Evolutionary conservation across 2,329 filamentous ascomycete genomes (phyloP).

Genomic region (Arachnomyces sp.): DNA sequence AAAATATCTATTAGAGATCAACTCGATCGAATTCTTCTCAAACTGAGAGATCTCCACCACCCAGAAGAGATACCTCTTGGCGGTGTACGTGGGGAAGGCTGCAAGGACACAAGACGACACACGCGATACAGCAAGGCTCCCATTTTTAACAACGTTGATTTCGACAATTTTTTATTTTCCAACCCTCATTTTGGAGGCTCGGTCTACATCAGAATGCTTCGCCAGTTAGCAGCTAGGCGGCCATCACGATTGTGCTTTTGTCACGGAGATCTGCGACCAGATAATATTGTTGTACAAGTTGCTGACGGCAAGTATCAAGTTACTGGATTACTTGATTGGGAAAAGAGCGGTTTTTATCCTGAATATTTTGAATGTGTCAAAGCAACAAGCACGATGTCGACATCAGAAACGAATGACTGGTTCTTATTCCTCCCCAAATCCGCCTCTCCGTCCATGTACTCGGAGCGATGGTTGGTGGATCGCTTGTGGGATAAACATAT

Average conservation of each 20-base stretch:
- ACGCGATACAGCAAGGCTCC: conserved; percentile 12
- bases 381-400: conserved; percentile 15
- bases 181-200: conserved; percentile 9
- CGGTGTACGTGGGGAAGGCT: conserved; percentile 18
- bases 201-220: too few species aligned
- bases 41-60: conserved; percentile 15
- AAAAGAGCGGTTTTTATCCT: conserved; percentile 22
- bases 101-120: conserved; percentile 18
- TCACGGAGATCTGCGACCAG: conserved; percentile 19
- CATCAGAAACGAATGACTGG: conserved; percentile 18
- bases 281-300: conserved; percentile 18
- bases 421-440: conserved; percentile 18
- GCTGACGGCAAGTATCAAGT: conserved; percentile 11
- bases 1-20: conserved; percentile 15
- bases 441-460: conserved; percentile 16
- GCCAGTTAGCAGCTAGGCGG: too few species aligned
- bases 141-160: conserved; percentile 13
- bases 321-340: conserved; percentile 21
- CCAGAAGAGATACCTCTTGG: conserved; percentile 12
- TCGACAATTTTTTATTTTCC: conserved; percentile 17
- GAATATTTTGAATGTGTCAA: conserved; percentile 20
- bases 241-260: too few species aligned
- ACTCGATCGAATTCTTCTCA: conserved; percentile 12
- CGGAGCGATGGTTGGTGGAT: conserved; percentile 19
- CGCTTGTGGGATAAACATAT: conserved; percentile 16